Conservation (phyloP, 106 monocot genomes). For the Acorus gramineus region DNA sequence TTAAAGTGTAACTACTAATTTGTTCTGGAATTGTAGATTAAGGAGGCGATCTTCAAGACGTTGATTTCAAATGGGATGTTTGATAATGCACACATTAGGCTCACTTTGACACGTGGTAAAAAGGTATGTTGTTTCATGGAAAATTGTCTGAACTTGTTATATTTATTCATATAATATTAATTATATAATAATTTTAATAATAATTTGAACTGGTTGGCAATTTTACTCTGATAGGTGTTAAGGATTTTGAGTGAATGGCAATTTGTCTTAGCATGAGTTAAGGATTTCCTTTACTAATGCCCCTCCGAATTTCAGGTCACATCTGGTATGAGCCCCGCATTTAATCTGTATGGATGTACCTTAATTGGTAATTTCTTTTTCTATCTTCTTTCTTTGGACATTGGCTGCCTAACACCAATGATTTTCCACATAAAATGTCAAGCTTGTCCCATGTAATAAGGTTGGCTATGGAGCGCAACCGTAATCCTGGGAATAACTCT, state of each 20-base stretch:
- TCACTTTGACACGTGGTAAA: constrained; percentile 90
- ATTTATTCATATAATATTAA: too few relatives aligned
- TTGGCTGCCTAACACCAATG: neutral
- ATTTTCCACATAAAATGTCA: too few relatives aligned
- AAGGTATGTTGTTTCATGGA: constrained; percentile 37
- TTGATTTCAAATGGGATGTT: constrained; percentile 90
- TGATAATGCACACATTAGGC: constrained; percentile 90
- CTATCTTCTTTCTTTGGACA: neutral
- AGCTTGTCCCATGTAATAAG: too few relatives aligned
- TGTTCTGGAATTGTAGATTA: constrained; percentile 49
- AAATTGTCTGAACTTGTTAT: neutral
- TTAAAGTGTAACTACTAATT: neutral
- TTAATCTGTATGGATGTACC: constrained; percentile 96
- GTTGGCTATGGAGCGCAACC: too few relatives aligned
- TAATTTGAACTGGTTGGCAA: too few relatives aligned
- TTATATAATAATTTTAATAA: too few relatives aligned
- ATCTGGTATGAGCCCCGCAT: constrained; percentile 95
- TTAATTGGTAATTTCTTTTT: constrained; percentile 60
- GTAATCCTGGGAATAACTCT: too few relatives aligned
- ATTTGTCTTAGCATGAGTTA: too few relatives aligned
- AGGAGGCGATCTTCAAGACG: constrained; percentile 84
- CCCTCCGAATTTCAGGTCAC: constrained; percentile 49
- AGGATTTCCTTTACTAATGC: too few relatives aligned
- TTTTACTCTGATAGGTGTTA: too few relatives aligned
- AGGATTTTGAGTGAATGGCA: too few relatives aligned